These are phyloP conservation scores for Suillus decipiens DNA, from an alignment of 768 basidiomycete genomes.

Conservation along the genomic window DNA sequence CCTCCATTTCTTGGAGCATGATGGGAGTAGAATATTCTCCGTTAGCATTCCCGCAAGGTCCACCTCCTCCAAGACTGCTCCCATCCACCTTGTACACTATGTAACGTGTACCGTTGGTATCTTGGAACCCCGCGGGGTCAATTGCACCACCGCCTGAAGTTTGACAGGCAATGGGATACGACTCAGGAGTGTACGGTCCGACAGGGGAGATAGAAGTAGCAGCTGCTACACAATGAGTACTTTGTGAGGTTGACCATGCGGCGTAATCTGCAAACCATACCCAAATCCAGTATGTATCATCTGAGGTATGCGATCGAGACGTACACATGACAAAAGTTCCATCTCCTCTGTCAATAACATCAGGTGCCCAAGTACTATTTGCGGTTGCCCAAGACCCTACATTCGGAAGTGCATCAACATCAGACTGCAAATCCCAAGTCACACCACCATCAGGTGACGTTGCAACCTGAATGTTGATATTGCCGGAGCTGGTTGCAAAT, in stretches of 20 bases:
- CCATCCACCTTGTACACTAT: conserved; percentile 35
- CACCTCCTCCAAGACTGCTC: conserved; percentile 24
- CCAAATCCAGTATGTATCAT: background rate
- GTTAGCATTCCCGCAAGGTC: conserved; percentile 26
- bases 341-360: conserved; percentile 19
- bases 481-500: conserved; percentile 23
- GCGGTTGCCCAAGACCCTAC: conserved; percentile 26
- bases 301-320: background rate
- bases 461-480: conserved; percentile 24
- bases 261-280: conserved; percentile 15
- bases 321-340: conserved; percentile 24
- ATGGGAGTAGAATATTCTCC: conserved; percentile 27
- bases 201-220: conserved; percentile 25
- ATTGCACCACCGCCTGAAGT: conserved; percentile 28
- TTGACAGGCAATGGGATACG: conserved; percentile 26
- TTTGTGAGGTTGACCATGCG: conserved; percentile 13
- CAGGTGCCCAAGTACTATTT: conserved; percentile 24
- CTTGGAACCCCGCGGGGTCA: conserved; percentile 29
- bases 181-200: conserved; percentile 30
- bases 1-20: conserved; percentile 30
- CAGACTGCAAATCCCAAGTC: conserved; percentile 19
- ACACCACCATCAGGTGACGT: conserved; percentile 23
- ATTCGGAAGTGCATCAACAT: conserved; percentile 24
- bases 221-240: conserved; percentile 30
- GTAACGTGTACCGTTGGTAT: conserved; percentile 27